Conservation (phyloP, 805 yeast genomes). For the Zygosaccharomyces kombuchaensis region DNA sequence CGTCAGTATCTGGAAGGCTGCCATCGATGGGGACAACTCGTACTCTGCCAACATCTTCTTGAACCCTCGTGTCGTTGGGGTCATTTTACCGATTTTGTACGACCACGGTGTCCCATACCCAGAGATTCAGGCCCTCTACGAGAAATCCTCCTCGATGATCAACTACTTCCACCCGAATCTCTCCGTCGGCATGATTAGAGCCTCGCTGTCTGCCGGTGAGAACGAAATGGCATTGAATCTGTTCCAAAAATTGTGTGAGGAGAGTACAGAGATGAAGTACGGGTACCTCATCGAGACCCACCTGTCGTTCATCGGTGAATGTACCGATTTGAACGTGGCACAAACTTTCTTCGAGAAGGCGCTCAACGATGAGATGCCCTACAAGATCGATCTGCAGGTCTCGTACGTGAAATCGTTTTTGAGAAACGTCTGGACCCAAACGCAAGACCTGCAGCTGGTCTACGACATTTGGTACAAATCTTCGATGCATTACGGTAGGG, state of each 20-base stretch:
- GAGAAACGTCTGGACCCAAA: slow-evolving; percentile 53
- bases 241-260: slow-evolving; percentile 56
- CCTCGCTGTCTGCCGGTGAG: slow-evolving; percentile 61
- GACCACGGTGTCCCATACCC: slow-evolving; percentile 58
- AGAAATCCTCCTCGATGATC: slow-evolving; percentile 38
- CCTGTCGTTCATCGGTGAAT: slow-evolving; percentile 70
- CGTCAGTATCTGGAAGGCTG: slow-evolving; percentile 63
- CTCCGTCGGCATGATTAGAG: slow-evolving; percentile 68
- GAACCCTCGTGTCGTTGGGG: slow-evolving; percentile 62
- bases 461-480: slow-evolving; percentile 61
- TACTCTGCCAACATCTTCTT: slow-evolving; percentile 42
- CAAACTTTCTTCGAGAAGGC: slow-evolving; percentile 73
- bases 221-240: slow-evolving; percentile 60
- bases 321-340: slow-evolving; percentile 67
- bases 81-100: slow-evolving; percentile 61
- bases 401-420: slow-evolving; percentile 65
- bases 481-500: slow-evolving; percentile 52
- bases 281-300: slow-evolving; percentile 69
- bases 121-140: slow-evolving; percentile 55
- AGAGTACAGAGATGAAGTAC: slow-evolving; percentile 43
- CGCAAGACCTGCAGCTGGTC: slow-evolving; percentile 55
- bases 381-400: slow-evolving; percentile 64
- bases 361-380: slow-evolving; percentile 65
- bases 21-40: slow-evolving; percentile 23
- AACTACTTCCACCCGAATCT: slow-evolving; percentile 43